Base-by-base conservation (phyloP, 2,329 filamentous ascomycete genomes). In the Ophiostoma ulmi region DNA sequence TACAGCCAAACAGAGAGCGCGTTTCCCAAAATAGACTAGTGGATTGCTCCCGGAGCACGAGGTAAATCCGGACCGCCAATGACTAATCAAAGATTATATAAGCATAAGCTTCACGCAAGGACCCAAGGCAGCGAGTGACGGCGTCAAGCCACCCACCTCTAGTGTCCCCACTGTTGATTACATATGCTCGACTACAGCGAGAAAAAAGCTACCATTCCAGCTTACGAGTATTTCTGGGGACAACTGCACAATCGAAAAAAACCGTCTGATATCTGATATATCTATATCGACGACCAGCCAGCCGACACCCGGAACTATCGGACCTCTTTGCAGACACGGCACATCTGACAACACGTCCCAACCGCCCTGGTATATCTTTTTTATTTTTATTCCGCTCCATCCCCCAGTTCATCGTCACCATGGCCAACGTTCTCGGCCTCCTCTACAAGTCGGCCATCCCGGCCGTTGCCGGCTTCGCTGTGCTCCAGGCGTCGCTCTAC, bases 401-500 rank as follows among this genome's bases (percentile, higher is more conserved):
- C 39, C 22, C 10, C 35, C 55, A 63, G 4, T 26, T 17, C 63
- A 41, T 14, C 17, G 22, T 35, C 68, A 63, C 74, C 73, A 87
- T 87, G 85, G 83, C 86, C 74, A 84, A 86, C 78, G 80, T 82
- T 66, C 85, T 93, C 75, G 85, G 85, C 77, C 79, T 83, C 74
- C 79, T 90, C 77, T 92, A 90, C 82, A 85, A 85, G 76, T 85
- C 85, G 79, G 91, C 91, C 74, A 82, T 97, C 70, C 94, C 94
- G 66, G 85, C 87, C 71, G 88, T 91, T 72, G 80, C 91, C 75
- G 92, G 86, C 76, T 83, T 88, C 75, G 86, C 87, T 71, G 77
- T 94, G 72, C 83, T 87, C 75, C 90, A 93, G 80, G 87, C 92
- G 75, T 92, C 93, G 72, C 88, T 99, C 74, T 99, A 97, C 89